Evolutionary conservation across 306 rosid species (phyloP).

Genomic region (Trichosanthes truncata): DNA sequence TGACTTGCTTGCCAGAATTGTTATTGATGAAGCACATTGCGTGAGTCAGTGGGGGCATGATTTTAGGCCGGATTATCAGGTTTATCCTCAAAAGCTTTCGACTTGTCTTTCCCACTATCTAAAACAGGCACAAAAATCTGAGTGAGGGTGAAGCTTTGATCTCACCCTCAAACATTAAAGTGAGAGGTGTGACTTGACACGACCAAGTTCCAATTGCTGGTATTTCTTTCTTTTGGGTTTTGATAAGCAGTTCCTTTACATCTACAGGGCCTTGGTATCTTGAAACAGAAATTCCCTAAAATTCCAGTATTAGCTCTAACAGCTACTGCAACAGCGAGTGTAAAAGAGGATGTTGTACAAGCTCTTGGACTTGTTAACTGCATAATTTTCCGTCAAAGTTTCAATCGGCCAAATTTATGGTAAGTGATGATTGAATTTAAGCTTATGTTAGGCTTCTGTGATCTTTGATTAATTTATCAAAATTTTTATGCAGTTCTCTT

Average conservation of each 20-base stretch:
- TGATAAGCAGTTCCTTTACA: conserved; percentile 15
- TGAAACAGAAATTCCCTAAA: conserved; percentile 86
- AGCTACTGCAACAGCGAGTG: conserved; percentile 98
- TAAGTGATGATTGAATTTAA: conserved; percentile 23
- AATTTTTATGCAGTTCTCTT: not conserved
- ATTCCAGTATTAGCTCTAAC: conserved; percentile 96
- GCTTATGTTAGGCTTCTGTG: not conserved
- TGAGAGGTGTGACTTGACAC: not conserved
- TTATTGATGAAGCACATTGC: conserved; percentile 97
- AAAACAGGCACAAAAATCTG: not conserved
- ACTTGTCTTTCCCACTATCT: not conserved
- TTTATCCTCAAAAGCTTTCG: conserved; percentile 21
- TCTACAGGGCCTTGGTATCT: conserved; percentile 88
- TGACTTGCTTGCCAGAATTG: conserved; percentile 89
- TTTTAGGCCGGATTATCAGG: conserved; percentile 99
- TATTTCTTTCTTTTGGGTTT: not conserved
- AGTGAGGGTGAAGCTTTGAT: not conserved
- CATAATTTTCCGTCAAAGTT: conserved; percentile 91
- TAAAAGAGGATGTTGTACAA: conserved; percentile 97
- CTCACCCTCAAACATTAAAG: not conserved
- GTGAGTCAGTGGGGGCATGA: conserved; percentile 99
- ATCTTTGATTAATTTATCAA: not conserved
- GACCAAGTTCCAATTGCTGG: not conserved
- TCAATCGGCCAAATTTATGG: conserved; percentile 93
- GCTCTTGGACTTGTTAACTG: conserved; percentile 96